Conservation (phyloP, 352 stramenopile species). For the Albugo laibachii region DNA sequence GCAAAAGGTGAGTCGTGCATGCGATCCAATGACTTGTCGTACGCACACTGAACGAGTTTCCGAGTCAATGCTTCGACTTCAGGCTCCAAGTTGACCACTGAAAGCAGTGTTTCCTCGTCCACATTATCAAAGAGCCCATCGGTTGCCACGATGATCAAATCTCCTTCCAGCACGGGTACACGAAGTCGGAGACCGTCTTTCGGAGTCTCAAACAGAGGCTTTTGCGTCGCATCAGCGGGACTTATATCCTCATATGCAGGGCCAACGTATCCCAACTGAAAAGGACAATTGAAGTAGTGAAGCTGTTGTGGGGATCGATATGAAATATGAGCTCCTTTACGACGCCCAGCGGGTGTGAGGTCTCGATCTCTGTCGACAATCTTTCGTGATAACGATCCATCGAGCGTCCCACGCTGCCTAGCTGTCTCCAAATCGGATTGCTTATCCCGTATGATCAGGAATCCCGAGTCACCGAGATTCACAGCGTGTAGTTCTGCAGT, state of each 20-base stretch:
- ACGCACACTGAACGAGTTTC: conserved; percentile 63
- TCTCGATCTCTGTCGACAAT: conserved; percentile 19
- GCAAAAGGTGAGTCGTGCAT: conserved; percentile 90
- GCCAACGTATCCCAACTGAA: conserved; percentile 40
- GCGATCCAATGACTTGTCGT: conserved; percentile 84
- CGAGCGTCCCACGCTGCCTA: conserved; percentile 37
- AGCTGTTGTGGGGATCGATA: conserved; percentile 94
- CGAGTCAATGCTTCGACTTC: conserved; percentile 60
- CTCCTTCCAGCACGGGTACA: conserved; percentile 83
- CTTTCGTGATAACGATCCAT: conserved; percentile 50
- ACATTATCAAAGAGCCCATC: conserved; percentile 97
- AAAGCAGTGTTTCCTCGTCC: conserved; percentile 47
- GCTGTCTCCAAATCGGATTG: conserved; percentile 42
- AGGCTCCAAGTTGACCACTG: conserved; percentile 37
- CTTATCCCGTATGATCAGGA: conserved; percentile 67
- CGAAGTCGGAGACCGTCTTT: conserved; percentile 81
- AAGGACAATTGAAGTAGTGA: conserved; percentile 94
- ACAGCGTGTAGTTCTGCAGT: conserved; percentile 85
- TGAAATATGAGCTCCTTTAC: conserved; percentile 57
- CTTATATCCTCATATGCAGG: conserved; percentile 17
- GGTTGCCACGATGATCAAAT: conserved; percentile 92
- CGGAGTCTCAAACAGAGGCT: conserved; percentile 84
- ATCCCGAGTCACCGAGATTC: conserved; percentile 89
- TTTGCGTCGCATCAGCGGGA: conserved; percentile 24
- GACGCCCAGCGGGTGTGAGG: conserved; percentile 32